Conservation (phyloP, 106 monocot species). For the Apostasia shenzhenica region DNA sequence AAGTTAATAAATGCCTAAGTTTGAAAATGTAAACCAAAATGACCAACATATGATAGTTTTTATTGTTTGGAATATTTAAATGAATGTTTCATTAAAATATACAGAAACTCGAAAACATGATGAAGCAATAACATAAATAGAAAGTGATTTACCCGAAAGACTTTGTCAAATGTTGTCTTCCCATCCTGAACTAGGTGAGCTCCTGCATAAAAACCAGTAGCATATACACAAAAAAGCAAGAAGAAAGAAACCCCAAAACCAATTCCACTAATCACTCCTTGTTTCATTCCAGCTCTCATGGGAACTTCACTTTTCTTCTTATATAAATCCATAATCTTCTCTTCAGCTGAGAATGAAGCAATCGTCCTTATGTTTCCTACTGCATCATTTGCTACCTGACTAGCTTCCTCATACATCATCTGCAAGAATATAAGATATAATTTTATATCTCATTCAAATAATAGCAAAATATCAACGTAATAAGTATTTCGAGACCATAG, state of each 20-base stretch:
- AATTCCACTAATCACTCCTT: conserved; percentile 46
- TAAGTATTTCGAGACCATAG: not conserved
- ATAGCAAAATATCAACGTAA: not conserved
- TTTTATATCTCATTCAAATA: not conserved
- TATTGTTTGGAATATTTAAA: not conserved
- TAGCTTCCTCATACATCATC: conserved; percentile 71
- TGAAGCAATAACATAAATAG: not conserved
- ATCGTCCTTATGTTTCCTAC: conserved; percentile 61
- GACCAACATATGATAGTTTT: not conserved
- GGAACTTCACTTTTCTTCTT: conserved; percentile 58
- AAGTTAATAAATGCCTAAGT: too few species aligned
- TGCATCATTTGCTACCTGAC: conserved; percentile 65
- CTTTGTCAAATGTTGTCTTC: conserved; percentile 50
- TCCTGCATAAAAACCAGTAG: conserved; percentile 49
- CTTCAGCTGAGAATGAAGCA: conserved; percentile 57
- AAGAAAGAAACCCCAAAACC: conserved; percentile 48
- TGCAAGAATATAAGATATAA: conserved; percentile 6
- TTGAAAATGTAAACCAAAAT: too few species aligned
- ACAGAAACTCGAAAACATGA: not conserved
- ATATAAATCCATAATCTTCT: conserved; percentile 53
- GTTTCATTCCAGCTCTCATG: conserved; percentile 33
- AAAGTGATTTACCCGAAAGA: conserved; percentile 32
- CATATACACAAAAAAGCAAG: conserved; percentile 47
- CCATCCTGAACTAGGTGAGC: conserved; percentile 38
- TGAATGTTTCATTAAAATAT: not conserved